Percentiles rank a stretch among this genome's conserved stretches.
These are phyloP conservation scores for Solanum ossicruentum DNA, from an alignment of 257 asterid species.

Conservation along the genomic window DNA sequence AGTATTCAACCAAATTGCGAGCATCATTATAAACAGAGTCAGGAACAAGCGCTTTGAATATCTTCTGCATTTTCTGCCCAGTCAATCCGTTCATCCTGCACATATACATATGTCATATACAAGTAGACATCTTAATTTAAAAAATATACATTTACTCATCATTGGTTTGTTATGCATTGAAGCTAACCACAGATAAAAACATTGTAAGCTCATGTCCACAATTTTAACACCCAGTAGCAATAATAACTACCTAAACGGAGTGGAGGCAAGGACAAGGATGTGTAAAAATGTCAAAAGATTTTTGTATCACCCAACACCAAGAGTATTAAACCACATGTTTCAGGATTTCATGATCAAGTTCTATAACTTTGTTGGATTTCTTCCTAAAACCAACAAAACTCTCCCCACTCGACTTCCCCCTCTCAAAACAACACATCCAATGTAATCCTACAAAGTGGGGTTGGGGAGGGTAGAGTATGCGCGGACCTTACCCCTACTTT, in stretches of 20 bases:
- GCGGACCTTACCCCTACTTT: too few species aligned
- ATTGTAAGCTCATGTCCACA: neutral
- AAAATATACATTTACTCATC: neutral
- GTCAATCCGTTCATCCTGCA: constrained; percentile 97
- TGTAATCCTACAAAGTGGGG: too few species aligned
- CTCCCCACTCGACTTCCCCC: neutral
- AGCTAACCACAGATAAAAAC: neutral
- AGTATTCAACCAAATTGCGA: constrained; percentile 82
- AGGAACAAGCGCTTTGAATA: constrained; percentile 75
- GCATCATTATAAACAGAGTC: constrained; percentile 56
- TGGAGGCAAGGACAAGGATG: neutral
- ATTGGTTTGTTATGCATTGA: neutral
- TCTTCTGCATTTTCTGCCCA: constrained; percentile 82
- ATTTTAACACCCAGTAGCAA: neutral
- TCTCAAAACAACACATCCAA: too few species aligned
- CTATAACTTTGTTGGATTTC: neutral
- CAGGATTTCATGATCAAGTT: neutral
- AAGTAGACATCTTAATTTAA: neutral
- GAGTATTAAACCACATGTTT: neutral
- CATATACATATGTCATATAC: constrained; percentile 6
- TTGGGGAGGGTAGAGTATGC: too few species aligned
- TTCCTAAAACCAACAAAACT: neutral
- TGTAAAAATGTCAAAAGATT: neutral
- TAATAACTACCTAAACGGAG: neutral
- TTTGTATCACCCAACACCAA: neutral